Evolutionary conservation across 345 rosid species (phyloP), one percentile per base, ranked within the genome.

Genomic region (Cardamine resedifolia): DNA sequence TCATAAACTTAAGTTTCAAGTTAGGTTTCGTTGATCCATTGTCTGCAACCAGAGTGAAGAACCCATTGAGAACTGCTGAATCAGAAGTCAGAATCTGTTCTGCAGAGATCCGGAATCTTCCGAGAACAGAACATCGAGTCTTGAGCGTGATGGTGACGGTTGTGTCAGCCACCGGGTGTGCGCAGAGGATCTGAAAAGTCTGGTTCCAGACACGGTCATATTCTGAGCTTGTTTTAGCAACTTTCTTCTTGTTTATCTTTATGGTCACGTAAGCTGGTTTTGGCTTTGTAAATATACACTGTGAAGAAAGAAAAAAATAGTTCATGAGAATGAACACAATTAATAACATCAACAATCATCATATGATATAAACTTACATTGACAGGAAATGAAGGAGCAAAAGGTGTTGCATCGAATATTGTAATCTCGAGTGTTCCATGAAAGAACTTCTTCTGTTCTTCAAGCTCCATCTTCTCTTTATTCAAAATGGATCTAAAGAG

Each of bases 361-460:
- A 15, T 51, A 38, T 38, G 9, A 16, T 7, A 30, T 47, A 50
- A 4, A 76, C 90, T 84, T 83, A 85, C 97, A 79, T 74, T 84
- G 83, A 85, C 78, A 58, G 94, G 90, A 83, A 85, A 87, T 55
- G 85, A 41, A 23, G 92, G 84, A n/a, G 61, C 55, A 68, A 69
- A 83, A 34, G 90, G 85, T 30, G 97, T 90, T 39, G 97, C 94
- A 65, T 88, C 83, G 64, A 93, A 90, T 49, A 93, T 85, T 58
- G 92, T 84, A 48, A 77, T 86, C 83, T 93, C 98, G 48, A 93
- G 85, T 70, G 97, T 93, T 71, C 98, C 98, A 74, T 93, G 97
- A 59, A 93, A 86, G 59, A 81, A 85, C 63, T 76, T 82, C 30
- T 53, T 73, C 43, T 77, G 79, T 23, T 71, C 72, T 16, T 71